Evolutionary conservation across 768 basidiomycete genomes (phyloP), one percentile per base, ranked within the genome.

Genomic region (Galerina sulciceps): DNA sequence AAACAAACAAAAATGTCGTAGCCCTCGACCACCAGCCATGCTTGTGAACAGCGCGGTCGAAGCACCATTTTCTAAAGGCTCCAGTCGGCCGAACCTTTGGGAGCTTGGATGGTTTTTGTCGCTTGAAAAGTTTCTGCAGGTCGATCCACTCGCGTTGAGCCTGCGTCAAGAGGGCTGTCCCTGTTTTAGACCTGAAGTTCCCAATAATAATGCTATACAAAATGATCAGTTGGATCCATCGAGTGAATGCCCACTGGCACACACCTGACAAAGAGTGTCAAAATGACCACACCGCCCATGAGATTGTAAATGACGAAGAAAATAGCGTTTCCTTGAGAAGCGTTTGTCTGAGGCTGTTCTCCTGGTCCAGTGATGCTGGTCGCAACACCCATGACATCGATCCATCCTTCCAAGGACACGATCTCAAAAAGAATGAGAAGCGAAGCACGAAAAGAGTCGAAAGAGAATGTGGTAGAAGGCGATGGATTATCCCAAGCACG

Each of bases 61-160:
- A 96, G 70, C 96, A 98, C 95, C 96, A 98, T 18, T 82, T 79
- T 52, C 89, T 81, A 31, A 94, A 65, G 0, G 65, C 61, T 59
- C 73, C 80, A 0, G 72, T 73, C 0, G 94, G 94, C 15, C 81
- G 79, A 14, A 58, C 68, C 50, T 84, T 81, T 0, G 96, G 96
- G 22, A 93, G 78, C 67, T 90, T 91, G 0, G 94, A 92, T 1
- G 96, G 95, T 20, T 84, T 82, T 68, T 97, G 94, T 18, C 93
- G 87, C 55, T 81, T 88, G 71, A 99, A 89, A 47, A 96, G 79
- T 69, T 93, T 95, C 62, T 93, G 86, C 18, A 99, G 74, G 72
- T 97, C 94, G 57, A 95, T 91, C 96, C 96, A 99, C 71, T 94
- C 93, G 54, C 90, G 80, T 65, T 98, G 96, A 14, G 94, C 81